Percentiles rank a stretch among this genome's conserved stretches.
Evolutionary conservation across 1,139 yeast species (phyloP).

Genomic region (Blastobotrys capitulatus): DNA sequence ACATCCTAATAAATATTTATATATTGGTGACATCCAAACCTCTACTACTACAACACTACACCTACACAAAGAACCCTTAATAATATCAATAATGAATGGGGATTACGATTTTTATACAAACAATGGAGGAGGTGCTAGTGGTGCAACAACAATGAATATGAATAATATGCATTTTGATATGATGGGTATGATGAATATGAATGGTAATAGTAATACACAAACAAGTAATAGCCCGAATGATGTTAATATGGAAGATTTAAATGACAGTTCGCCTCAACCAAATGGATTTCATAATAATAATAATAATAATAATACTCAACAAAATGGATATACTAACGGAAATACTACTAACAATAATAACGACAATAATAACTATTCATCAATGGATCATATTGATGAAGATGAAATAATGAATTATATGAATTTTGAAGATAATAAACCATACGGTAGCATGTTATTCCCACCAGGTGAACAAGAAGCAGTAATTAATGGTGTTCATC

Average conservation of each 20-base stretch:
- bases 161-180: too few relatives aligned
- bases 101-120: too few relatives aligned
- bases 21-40: too few relatives aligned
- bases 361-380: background rate
- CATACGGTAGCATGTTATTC: constrained; percentile 2
- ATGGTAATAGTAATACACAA: background rate
- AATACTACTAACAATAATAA: background rate
- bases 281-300: too few relatives aligned
- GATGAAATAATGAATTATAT: constrained; percentile 16
- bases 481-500: constrained; percentile 1
- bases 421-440: constrained; percentile 9
- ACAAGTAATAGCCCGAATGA: background rate
- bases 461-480: constrained; percentile 8
- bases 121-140: too few relatives aligned
- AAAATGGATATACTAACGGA: background rate
- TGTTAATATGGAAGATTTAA: background rate
- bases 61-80: too few relatives aligned
- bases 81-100: too few relatives aligned
- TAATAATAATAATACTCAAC: background rate
- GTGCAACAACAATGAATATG: too few relatives aligned
- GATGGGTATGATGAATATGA: background rate
- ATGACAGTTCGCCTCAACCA: too few relatives aligned
- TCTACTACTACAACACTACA: too few relatives aligned
- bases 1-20: too few relatives aligned
- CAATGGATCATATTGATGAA: constrained; percentile 5